Evolutionary conservation across 164 flowering plant genomes (phyloP).

Genomic region (Dillenia suffruticosa): DNA sequence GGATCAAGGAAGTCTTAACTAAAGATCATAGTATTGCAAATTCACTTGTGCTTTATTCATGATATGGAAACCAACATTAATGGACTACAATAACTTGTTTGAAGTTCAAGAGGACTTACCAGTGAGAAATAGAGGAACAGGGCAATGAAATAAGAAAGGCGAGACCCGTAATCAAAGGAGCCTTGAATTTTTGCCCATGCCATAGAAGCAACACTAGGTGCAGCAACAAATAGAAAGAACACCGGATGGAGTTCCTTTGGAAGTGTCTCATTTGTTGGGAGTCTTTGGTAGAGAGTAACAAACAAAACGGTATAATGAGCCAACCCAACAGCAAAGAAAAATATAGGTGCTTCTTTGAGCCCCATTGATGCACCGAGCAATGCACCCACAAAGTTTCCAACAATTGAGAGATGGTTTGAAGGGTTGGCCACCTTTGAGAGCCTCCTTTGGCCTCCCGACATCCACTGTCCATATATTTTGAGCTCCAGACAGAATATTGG

Average conservation of each 20-base stretch:
- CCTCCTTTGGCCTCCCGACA: slow-evolving; percentile 79
- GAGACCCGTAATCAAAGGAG: slow-evolving; percentile 53
- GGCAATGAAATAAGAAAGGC: slow-evolving; percentile 68
- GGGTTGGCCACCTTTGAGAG: slow-evolving; percentile 92
- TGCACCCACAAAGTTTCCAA: slow-evolving; percentile 91
- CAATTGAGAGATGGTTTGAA: slow-evolving; percentile 71
- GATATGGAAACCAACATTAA: no score
- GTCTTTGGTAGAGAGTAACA: slow-evolving; percentile 88
- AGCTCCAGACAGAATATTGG: slow-evolving; percentile 73
- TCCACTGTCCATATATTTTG: slow-evolving; percentile 96
- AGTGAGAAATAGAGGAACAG: slow-evolving; percentile 76
- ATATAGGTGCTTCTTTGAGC: slow-evolving; percentile 76
- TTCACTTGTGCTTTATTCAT: no score
- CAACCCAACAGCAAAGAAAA: slow-evolving; percentile 85
- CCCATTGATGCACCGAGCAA: slow-evolving; percentile 80
- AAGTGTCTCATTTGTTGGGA: slow-evolving; percentile 65
- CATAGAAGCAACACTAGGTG: slow-evolving; percentile 77
- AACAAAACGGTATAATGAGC: slow-evolving; percentile 82
- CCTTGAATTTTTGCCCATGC: slow-evolving; percentile 76
- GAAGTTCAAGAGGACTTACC: slow-evolving; percentile 30
- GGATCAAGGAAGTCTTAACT: background rate
- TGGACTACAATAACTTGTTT: background rate
- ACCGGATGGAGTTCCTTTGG: slow-evolving; percentile 85
- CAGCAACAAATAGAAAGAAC: slow-evolving; percentile 80
- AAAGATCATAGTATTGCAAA: no score